Evolutionary conservation across 768 basidiomycete genomes (phyloP).

Genomic region (Termitomyces eurrhizus): DNA sequence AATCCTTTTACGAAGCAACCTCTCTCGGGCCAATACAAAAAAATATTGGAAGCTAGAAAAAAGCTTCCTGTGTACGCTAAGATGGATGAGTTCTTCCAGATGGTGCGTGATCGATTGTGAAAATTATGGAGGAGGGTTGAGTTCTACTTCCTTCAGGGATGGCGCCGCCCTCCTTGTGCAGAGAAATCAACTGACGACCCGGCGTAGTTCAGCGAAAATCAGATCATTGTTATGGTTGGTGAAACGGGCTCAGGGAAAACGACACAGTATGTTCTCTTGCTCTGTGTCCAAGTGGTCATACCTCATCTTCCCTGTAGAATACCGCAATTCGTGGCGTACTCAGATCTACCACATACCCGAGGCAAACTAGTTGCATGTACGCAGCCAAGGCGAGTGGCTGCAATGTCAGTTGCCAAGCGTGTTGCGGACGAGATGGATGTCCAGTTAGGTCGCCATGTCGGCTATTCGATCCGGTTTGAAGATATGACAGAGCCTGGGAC

Average conservation of each 20-base stretch:
- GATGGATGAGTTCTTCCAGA: slow-evolving; percentile 89
- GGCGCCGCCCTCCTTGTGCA: slow-evolving; percentile 26
- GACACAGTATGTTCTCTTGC: slow-evolving; percentile 65
- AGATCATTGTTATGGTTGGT: slow-evolving; percentile 88
- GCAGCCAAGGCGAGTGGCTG: slow-evolving; percentile 93
- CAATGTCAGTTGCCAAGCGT: slow-evolving; percentile 97
- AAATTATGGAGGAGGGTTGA: slow-evolving; percentile 38
- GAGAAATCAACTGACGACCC: slow-evolving; percentile 23
- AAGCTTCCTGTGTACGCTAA: slow-evolving; percentile 89
- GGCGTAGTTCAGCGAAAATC: slow-evolving; percentile 65
- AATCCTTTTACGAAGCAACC: slow-evolving; percentile 89
- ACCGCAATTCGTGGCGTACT: slow-evolving; percentile 93
- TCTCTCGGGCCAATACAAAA: slow-evolving; percentile 75
- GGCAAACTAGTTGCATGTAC: slow-evolving; percentile 95
- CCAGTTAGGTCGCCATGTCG: slow-evolving; percentile 89
- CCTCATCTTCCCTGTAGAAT: slow-evolving; percentile 44
- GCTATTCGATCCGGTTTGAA: slow-evolving; percentile 98
- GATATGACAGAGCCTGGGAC: slow-evolving; percentile 89
- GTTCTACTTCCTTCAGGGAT: slow-evolving; percentile 40
- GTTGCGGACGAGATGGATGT: slow-evolving; percentile 99
- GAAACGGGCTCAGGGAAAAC: slow-evolving; percentile 97
- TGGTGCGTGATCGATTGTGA: slow-evolving; percentile 52
- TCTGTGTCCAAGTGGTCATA: neutral
- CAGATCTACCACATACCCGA: slow-evolving; percentile 86
- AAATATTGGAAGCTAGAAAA: slow-evolving; percentile 80